phyloP scores from a whole-genome alignment of 78 protist genomes.

The Capsaspora owczarzaki region DNA sequence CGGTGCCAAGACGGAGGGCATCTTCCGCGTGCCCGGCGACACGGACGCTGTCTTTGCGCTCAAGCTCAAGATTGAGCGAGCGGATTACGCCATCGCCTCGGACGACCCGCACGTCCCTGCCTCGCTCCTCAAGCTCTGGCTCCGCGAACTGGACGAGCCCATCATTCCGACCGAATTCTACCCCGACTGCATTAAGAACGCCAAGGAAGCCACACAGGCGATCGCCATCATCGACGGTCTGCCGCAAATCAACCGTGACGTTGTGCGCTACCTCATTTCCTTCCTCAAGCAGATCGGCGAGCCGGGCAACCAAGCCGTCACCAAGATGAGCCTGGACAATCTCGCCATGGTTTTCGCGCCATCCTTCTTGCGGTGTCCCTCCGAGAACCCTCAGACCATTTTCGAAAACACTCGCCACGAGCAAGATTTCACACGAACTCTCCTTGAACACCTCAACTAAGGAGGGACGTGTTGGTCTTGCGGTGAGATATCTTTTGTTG shows the following conservation, averaged over 20 bases:
- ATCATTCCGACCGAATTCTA: slow-evolving; percentile 20
- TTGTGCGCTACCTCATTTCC: not conserved
- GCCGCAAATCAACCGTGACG: slow-evolving; percentile 1
- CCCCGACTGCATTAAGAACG: not conserved
- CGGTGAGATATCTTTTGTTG: not conserved
- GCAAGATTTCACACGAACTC: not conserved
- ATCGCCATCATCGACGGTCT: slow-evolving; percentile 3
- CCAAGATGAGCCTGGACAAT: slow-evolving; percentile 20
- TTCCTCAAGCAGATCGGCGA: not conserved
- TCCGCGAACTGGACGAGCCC: slow-evolving; percentile 32
- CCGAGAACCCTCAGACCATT: not conserved
- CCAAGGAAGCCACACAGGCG: not conserved
- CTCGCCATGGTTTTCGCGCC: slow-evolving; percentile 44
- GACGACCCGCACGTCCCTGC: slow-evolving; percentile 27
- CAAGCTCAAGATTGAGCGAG: not conserved
- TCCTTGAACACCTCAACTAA: not conserved
- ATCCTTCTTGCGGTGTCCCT: slow-evolving; percentile 31
- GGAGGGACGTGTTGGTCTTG: too few relatives aligned
- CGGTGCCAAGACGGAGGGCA: slow-evolving; percentile 8
- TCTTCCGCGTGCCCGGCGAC: slow-evolving; percentile 24
- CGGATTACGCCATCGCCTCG: not conserved
- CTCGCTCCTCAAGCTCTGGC: slow-evolving; percentile 26
- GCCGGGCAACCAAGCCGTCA: not conserved
- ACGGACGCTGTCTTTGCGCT: not conserved
- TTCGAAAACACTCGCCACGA: slow-evolving; percentile 1